Evolutionary conservation across 768 basidiomycete species (phyloP).

Genomic region (Collybia sp.): DNA sequence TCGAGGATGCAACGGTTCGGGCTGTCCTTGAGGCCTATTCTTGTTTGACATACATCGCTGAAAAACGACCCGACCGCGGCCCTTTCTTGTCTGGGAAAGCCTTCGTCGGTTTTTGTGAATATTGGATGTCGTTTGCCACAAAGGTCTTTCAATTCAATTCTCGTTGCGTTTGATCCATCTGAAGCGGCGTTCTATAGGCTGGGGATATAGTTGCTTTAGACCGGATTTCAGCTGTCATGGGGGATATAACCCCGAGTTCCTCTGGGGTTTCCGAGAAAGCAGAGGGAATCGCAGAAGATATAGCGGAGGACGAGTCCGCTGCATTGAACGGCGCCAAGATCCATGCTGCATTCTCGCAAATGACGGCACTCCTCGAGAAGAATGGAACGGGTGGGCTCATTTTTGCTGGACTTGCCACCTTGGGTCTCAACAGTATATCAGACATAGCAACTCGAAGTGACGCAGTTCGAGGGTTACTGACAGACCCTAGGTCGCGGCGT

Average conservation of each 20-base stretch:
- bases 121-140: constrained; percentile 65
- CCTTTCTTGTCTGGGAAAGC: constrained; percentile 43
- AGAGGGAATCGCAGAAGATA: not conserved
- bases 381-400: constrained; percentile 10
- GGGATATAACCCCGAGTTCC: constrained; percentile 6
- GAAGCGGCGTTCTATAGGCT: constrained; percentile 24
- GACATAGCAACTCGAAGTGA: constrained; percentile 10
- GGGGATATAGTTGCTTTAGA: constrained; percentile 45
- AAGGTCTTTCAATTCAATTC: constrained; percentile 32
- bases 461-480: constrained; percentile 15
- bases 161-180: not conserved
- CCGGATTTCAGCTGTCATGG: constrained; percentile 39
- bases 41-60: constrained; percentile 35
- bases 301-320: constrained; percentile 8
- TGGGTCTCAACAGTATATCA: constrained; percentile 1
- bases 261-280: too few relatives aligned
- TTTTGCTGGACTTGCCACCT: not conserved
- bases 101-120: constrained; percentile 66
- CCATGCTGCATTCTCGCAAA: constrained; percentile 39
- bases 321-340: constrained; percentile 34
- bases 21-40: constrained; percentile 39
- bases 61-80: constrained; percentile 26
- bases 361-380: constrained; percentile 33
- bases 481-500: constrained; percentile 3
- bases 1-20: constrained; percentile 26